Base-by-base conservation (phyloP, 1,284 basidiomycete genomes). In the Papiliotrema fonsecae region DNA sequence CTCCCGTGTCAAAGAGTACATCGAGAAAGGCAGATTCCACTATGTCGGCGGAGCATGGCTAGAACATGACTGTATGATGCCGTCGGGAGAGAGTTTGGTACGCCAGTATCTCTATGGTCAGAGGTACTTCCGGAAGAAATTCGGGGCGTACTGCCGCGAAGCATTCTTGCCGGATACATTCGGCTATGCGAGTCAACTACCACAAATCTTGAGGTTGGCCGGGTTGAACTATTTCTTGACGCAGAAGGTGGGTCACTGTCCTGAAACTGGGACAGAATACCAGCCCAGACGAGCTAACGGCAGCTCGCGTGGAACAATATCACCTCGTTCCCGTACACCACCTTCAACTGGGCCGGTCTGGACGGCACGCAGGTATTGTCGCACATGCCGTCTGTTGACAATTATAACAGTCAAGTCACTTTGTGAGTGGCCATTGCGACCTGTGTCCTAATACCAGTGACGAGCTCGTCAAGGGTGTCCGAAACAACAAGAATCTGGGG, bases 281-380 rank as follows among this genome's bases (percentile, higher is more conserved):
- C n/a, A n/a, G n/a, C n/a, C n/a, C n/a, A n/a, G n/a, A 6, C 6
- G 6, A 19, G 43, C 43, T 45, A 27, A 36, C 9, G 5, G 43
- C 21, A 35, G 35, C 31, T 36, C 43, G 35, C 43, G 4, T 45
- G 43, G 32, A 45, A 37, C 31, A 37, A 28, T 41, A 52, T 49
- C 54, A 55, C 27, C 44, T 25, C 32, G n/a, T 45, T 36, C 35
- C 32, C 35, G 4, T 36, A 45, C 24, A 36, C 43, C 16, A 90
- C 88, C 0, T 92, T 94, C 77, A 91, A 92, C 72, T 96, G 92
- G 92, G 83, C 90, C 19, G 92, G 92, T 9, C 84, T 93, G 54
- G 91, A 96, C 65, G 60, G 60, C 24, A 52, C 42, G 28, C 60
- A 62, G 44, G 47, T 59, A 27, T 39, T 90, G 27, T 88, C 86